Conservation (phyloP, 371 early-diverging fungal genomes). For the Blakeslea trispora region DNA sequence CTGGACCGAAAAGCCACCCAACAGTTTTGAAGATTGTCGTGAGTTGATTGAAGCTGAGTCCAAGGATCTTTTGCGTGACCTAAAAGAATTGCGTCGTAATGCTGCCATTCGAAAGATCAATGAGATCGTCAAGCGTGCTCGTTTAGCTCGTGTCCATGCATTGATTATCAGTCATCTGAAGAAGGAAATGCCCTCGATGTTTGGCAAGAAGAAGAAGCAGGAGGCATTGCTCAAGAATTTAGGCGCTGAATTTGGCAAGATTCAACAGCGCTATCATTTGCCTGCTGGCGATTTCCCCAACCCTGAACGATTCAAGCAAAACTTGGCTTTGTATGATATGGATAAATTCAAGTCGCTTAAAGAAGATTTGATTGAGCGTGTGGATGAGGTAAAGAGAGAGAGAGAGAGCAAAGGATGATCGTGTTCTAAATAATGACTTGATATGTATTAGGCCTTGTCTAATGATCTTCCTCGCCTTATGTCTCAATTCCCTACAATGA, state of each 20-base stretch:
- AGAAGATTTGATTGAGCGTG: slow-evolving; percentile 55
- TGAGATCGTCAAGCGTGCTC: slow-evolving; percentile 88
- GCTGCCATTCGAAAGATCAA: slow-evolving; percentile 89
- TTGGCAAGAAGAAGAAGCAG: slow-evolving; percentile 78
- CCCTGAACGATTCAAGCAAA: slow-evolving; percentile 55
- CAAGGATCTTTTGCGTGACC: slow-evolving; percentile 74
- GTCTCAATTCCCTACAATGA: slow-evolving; percentile 62
- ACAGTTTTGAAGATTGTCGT: slow-evolving; percentile 73
- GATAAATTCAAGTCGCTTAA: slow-evolving; percentile 71
- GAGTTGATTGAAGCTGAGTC: slow-evolving; percentile 76
- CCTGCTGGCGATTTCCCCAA: slow-evolving; percentile 69
- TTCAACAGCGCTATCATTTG: slow-evolving; percentile 62
- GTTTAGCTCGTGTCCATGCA: slow-evolving; percentile 83
- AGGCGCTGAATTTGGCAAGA: slow-evolving; percentile 65
- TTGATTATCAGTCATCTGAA: slow-evolving; percentile 82
- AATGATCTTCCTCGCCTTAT: slow-evolving; percentile 68
- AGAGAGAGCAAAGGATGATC: too few relatives aligned
- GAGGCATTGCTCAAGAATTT: slow-evolving; percentile 64
- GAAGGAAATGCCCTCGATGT: slow-evolving; percentile 84
- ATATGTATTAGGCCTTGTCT: slow-evolving; percentile 40
- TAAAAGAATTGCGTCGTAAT: slow-evolving; percentile 77
- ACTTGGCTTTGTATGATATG: slow-evolving; percentile 63
- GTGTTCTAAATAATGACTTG: too few relatives aligned
- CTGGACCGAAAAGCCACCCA: slow-evolving; percentile 76
- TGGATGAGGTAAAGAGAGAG: slow-evolving; percentile 61